These are phyloP conservation scores for Cladophialophora immunda DNA, from an alignment of 2,329 filamentous ascomycete genomes.

Conservation along the genomic window DNA sequence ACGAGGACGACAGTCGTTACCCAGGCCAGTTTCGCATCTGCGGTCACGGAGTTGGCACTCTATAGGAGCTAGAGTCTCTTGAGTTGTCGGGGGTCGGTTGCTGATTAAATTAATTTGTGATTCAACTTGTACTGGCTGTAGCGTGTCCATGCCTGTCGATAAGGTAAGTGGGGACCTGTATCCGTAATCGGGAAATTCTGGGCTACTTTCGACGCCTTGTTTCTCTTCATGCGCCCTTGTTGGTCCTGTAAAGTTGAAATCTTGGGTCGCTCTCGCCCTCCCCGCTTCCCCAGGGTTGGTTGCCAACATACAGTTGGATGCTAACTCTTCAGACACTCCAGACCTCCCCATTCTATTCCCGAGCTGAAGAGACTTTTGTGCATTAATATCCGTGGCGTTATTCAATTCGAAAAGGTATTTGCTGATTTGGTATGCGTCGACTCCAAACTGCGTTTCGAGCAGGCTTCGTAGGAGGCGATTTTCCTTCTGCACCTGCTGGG, in stretches of 20 bases:
- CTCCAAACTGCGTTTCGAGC: constrained; percentile 63
- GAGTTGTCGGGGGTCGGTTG: not conserved
- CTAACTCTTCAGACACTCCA: constrained; percentile 24
- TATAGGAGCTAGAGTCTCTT: not conserved
- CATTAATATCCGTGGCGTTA: constrained; percentile 11
- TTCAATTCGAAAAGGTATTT: constrained; percentile 33
- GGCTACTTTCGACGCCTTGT: not conserved
- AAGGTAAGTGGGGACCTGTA: not conserved
- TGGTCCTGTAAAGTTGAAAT: not conserved
- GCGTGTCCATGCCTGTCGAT: not conserved
- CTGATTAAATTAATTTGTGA: not conserved
- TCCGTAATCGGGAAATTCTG: not conserved
- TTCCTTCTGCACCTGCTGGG: constrained; percentile 72
- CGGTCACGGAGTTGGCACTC: not conserved
- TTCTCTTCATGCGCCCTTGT: not conserved
- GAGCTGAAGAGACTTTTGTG: constrained; percentile 8
- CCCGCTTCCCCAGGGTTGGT: not conserved
- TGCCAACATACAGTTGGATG: constrained; percentile 4
- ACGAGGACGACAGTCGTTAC: not conserved
- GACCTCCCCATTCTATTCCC: constrained; percentile 2
- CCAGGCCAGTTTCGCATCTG: not conserved
- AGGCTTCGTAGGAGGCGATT: constrained; percentile 70
- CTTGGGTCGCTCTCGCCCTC: not conserved
- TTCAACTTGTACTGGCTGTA: not conserved
- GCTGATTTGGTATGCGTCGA: constrained; percentile 66